Conservation (phyloP, 176 grass and related monocot species). For the Zoysia japonica region DNA sequence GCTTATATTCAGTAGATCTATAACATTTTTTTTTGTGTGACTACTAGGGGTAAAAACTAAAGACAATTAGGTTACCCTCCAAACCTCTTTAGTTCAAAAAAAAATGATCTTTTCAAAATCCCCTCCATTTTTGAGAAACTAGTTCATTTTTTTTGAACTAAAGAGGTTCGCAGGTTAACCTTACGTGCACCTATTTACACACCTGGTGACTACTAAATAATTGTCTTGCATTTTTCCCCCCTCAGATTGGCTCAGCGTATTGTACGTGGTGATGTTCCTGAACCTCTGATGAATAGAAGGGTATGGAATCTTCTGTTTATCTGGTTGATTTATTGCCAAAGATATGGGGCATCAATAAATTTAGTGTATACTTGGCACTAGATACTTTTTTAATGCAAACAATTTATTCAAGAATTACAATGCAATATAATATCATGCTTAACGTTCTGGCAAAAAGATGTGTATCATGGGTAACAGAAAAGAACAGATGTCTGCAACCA, state of each 20-base stretch:
- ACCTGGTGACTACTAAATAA: conserved; percentile 4
- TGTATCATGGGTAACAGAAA: background rate
- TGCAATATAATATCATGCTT: background rate
- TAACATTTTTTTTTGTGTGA: background rate
- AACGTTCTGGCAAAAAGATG: background rate
- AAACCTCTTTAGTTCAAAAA: too few relatives aligned
- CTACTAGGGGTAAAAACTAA: too few relatives aligned
- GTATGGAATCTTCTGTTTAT: conserved; percentile 39
- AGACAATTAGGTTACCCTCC: too few relatives aligned
- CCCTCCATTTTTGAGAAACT: too few relatives aligned
- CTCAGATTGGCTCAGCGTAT: conserved; percentile 88
- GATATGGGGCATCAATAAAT: background rate
- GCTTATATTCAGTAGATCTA: background rate
- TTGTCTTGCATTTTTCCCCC: conserved; percentile 11
- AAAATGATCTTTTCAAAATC: too few relatives aligned
- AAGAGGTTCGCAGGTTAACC: too few relatives aligned
- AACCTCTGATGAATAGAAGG: conserved; percentile 85
- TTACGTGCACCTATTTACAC: too few relatives aligned
- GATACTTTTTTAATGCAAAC: conserved; percentile 5
- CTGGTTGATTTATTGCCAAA: background rate
- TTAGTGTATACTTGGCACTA: background rate
- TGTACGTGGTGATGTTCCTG: conserved; percentile 92
- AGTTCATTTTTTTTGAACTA: too few relatives aligned
- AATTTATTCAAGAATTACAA: background rate
- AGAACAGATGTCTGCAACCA: background rate